Evolutionary conservation across 1,284 basidiomycete species (phyloP), one percentile per base, ranked within the genome.

Genomic region (Microstroma glucosiphilum): DNA sequence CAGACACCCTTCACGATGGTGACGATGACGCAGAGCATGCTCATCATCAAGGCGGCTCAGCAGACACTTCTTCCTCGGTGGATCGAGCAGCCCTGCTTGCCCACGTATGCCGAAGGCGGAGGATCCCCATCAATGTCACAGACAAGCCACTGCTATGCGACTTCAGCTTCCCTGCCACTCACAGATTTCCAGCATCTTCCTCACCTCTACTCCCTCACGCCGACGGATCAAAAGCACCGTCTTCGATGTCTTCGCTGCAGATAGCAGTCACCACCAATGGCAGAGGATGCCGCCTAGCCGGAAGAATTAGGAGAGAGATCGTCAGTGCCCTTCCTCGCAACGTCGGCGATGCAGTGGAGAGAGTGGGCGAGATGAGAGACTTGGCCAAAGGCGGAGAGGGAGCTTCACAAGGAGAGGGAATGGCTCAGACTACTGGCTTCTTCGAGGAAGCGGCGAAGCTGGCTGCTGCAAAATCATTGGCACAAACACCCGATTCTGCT

Each of bases 211-310:
- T 15, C 9, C 41, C 15, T 17, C 13, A 13, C 17, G 57, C 17
- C 15, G 41, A 15, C 8, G 41, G 26, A 26, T 25, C 43, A 15
- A 23, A n/a, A 2, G 6, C 57, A 9, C n/a, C 54, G 9, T 43
- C 62, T 4, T 23, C 61, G 4, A 61, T 60, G 0, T 73, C 84
- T 6, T 86, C 88, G 1, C 82, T 96, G 0, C 92, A 96, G 75
- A 81, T 98, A 12, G 90, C 89, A 0, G 85, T 97, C 0, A 91
- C 91, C 0, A 93, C 93, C 1, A 96, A 96, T 70, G 91, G 92
- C 0, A 85, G 89, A 64, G 94, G 93, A 0, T 97, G 94, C 75
- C 83, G 94, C 13, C 82, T 98, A 2, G 89, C 89, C 0, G 85
- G 87, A 1, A 84, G 93, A 11, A 82, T 98, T 43, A 85, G 87